Evolutionary conservation across 2,329 filamentous ascomycete species (phyloP).

Genomic region (Aspergillus oerlinghausenensis): DNA sequence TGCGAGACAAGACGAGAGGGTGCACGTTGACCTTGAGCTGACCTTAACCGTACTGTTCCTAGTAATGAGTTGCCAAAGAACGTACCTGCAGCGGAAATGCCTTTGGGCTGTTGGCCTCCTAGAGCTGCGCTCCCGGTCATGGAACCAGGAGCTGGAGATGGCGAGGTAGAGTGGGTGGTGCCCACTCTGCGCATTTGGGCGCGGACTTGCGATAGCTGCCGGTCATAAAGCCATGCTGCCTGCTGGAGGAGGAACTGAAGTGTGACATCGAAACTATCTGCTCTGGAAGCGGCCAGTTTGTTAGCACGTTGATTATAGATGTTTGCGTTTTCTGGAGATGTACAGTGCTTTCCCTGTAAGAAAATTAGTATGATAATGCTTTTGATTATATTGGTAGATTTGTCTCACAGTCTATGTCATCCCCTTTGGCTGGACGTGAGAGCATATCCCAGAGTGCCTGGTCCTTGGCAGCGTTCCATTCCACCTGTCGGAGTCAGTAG

Average conservation of each 20-base stretch:
- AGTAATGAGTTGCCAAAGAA: background rate
- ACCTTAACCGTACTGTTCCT: constrained; percentile 1
- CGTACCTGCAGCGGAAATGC: constrained; percentile 29
- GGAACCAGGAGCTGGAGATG: constrained; percentile 42
- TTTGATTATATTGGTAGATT: constrained; percentile 20
- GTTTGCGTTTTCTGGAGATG: constrained; percentile 4
- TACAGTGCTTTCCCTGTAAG: constrained; percentile 70
- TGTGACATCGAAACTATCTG: constrained; percentile 74
- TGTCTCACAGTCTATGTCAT: constrained; percentile 73
- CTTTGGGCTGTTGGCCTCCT: constrained; percentile 31
- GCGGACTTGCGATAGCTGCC: constrained; percentile 82
- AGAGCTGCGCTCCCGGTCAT: constrained; percentile 39
- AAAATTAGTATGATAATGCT: constrained; percentile 16
- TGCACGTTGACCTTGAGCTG: constrained; percentile 32
- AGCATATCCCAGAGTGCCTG: constrained; percentile 85
- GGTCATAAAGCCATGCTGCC: constrained; percentile 87
- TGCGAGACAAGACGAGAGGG: constrained; percentile 37
- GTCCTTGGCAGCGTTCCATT: constrained; percentile 86
- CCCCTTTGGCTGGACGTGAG: constrained; percentile 71
- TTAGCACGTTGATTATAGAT: background rate
- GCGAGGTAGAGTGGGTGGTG: constrained; percentile 37
- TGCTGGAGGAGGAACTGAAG: constrained; percentile 88
- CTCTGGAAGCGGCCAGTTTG: constrained; percentile 43
- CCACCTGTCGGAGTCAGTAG: constrained; percentile 54
- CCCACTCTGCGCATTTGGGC: constrained; percentile 74